phyloP scores from a whole-genome alignment of 208 protist species.

The Leishmania guyanensis region DNA sequence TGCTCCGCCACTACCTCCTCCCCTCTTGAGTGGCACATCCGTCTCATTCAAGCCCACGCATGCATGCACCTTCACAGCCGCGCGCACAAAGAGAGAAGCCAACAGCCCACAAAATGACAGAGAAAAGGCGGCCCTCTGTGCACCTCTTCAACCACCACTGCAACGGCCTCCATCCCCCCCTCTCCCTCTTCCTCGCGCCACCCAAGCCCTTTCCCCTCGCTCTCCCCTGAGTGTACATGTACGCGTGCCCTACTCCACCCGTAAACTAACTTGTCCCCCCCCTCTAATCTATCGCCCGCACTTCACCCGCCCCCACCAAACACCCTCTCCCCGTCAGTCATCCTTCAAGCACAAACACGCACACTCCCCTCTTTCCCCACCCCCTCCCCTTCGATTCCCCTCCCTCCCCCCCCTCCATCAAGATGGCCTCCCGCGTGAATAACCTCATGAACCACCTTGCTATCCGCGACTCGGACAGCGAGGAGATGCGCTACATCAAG shows the following conservation, averaged over 20 bases:
- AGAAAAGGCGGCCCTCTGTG: no score
- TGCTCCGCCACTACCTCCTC: not conserved
- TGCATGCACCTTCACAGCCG: not conserved
- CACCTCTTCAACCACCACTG: no score
- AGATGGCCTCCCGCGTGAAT: conserved; percentile 75
- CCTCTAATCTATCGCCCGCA: not conserved
- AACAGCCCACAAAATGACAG: no score
- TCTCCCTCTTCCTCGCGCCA: not conserved
- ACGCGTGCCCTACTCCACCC: no score
- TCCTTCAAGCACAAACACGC: not conserved
- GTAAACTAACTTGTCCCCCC: not conserved
- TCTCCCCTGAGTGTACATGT: not conserved
- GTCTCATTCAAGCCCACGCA: not conserved
- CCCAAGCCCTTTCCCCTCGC: not conserved
- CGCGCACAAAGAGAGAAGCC: not conserved
- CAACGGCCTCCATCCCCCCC: no score
- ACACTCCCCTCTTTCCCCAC: not conserved
- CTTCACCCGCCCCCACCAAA: not conserved
- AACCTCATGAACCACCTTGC: conserved; percentile 83
- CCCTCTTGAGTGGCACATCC: not conserved
- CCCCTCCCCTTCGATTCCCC: not conserved
- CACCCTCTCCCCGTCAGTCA: not conserved
- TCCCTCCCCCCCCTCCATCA: not conserved
- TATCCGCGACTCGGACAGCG: conserved; percentile 52
- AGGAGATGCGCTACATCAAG: conserved; percentile 73